These are phyloP conservation scores for Carex sylvatica DNA, from an alignment of 202 grass and related monocot genomes.

Conservation along the genomic window DNA sequence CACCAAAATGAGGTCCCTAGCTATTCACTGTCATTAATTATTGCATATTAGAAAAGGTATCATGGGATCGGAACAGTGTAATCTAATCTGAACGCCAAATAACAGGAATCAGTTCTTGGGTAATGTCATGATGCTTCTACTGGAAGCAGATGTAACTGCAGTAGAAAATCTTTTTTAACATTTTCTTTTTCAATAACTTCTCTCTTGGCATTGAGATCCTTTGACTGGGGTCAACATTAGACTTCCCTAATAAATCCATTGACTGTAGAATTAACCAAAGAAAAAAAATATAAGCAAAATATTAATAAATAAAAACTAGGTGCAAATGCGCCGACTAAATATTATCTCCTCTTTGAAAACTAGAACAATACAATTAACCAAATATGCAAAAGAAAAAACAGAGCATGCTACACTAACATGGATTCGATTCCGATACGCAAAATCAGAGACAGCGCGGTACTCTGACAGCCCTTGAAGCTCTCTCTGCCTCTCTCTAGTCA, in stretches of 20 bases:
- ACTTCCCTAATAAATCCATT: not conserved
- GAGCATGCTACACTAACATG: slow-evolving; percentile 41
- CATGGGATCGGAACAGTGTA: not conserved
- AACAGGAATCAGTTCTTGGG: not conserved
- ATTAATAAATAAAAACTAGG: not conserved
- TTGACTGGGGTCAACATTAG: slow-evolving; percentile 1
- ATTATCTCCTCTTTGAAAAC: not conserved
- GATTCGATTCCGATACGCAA: slow-evolving; percentile 64
- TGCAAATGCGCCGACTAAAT: not conserved
- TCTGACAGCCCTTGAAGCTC: slow-evolving; percentile 83
- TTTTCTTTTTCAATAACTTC: not conserved
- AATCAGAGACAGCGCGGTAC: slow-evolving; percentile 57
- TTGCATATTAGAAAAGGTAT: not conserved
- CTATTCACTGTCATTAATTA: not conserved
- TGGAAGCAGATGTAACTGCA: too few species aligned
- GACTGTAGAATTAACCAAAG: not conserved
- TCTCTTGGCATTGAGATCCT: not conserved
- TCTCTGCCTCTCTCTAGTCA: slow-evolving; percentile 55
- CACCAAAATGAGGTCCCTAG: not conserved
- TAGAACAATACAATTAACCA: not conserved
- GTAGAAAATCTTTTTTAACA: not conserved
- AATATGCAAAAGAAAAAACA: not conserved
- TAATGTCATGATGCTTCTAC: too few species aligned
- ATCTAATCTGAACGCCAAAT: not conserved
- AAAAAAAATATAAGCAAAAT: not conserved